phyloP scores from a whole-genome alignment of 768 basidiomycete species.

The Amanita subjunquillea region DNA sequence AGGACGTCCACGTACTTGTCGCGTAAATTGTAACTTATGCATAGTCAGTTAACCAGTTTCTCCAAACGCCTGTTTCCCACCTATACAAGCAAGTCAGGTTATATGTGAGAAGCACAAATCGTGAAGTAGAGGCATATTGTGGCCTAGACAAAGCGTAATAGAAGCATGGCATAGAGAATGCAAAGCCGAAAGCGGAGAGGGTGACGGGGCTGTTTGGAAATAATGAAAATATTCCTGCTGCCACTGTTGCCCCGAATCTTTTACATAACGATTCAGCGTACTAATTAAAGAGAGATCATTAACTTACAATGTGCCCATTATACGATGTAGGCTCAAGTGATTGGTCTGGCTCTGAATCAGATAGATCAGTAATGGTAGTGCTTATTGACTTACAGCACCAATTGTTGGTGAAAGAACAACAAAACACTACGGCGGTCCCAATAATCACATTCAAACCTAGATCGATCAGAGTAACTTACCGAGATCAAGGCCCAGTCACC shows the following conservation, averaged over 20 bases:
- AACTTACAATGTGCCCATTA: slow-evolving; percentile 74
- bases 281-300: neutral
- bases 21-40: slow-evolving; percentile 67
- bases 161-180: slow-evolving; percentile 91
- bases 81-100: slow-evolving; percentile 76
- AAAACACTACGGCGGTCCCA: slow-evolving; percentile 46
- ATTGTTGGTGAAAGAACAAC: slow-evolving; percentile 89
- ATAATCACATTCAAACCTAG: neutral
- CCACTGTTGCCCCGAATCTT: slow-evolving; percentile 73
- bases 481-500: slow-evolving; percentile 98
- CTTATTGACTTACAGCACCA: slow-evolving; percentile 47
- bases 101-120: slow-evolving; percentile 81
- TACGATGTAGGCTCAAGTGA: slow-evolving; percentile 70
- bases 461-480: slow-evolving; percentile 28
- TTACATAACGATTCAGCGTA: neutral
- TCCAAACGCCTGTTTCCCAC: slow-evolving; percentile 23
- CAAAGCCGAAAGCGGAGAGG: slow-evolving; percentile 76
- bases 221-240: slow-evolving; percentile 58
- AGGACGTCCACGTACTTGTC: slow-evolving; percentile 48
- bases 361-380: neutral
- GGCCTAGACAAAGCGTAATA: slow-evolving; percentile 79
- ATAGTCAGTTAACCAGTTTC: neutral
- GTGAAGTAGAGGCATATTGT: slow-evolving; percentile 59
- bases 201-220: slow-evolving; percentile 69
- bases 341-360: slow-evolving; percentile 53